These are phyloP conservation scores for Trichosporon ovoides DNA, from an alignment of 1,284 basidiomycete species.

Conservation along the genomic window DNA sequence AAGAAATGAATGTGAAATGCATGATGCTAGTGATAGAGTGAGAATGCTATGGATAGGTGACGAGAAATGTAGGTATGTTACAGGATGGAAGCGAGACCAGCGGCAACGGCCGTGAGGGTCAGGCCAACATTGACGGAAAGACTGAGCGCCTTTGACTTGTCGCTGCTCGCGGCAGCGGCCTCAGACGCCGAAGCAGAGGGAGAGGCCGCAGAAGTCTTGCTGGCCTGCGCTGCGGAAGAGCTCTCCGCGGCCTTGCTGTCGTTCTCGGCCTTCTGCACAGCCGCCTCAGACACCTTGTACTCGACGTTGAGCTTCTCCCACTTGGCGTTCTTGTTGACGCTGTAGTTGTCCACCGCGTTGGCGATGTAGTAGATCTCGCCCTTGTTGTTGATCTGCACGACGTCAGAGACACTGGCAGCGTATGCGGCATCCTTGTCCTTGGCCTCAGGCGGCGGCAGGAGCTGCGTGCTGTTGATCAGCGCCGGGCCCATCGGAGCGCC, in stretches of 20 bases:
- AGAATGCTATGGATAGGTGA: not conserved
- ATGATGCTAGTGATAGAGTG: not conserved
- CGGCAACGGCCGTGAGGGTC: conserved; percentile 3
- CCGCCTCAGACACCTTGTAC: conserved; percentile 8
- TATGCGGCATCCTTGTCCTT: conserved; percentile 66
- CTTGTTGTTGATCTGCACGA: conserved; percentile 68
- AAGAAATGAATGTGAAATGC: not conserved
- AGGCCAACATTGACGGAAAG: not conserved
- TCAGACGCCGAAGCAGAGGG: conserved; percentile 6
- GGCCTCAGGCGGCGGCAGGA: conserved; percentile 61
- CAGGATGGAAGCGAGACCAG: conserved; percentile 2
- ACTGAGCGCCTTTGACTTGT: not conserved
- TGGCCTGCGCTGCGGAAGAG: conserved; percentile 11
- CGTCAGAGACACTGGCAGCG: conserved; percentile 62
- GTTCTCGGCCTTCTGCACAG: not conserved
- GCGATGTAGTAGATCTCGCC: conserved; percentile 66
- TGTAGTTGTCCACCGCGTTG: conserved; percentile 52
- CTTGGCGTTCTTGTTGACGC: conserved; percentile 30
- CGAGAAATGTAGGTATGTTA: not conserved
- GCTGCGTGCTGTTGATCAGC: conserved; percentile 66
- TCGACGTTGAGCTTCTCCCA: conserved; percentile 47
- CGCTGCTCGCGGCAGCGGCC: not conserved
- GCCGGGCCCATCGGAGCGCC: conserved; percentile 37
- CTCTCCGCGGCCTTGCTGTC: conserved; percentile 1
- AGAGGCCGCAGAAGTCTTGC: conserved; percentile 9